Evolutionary conservation across 1,139 yeast genomes (phyloP).

Genomic region (Lodderomyces metapsilosis): DNA sequence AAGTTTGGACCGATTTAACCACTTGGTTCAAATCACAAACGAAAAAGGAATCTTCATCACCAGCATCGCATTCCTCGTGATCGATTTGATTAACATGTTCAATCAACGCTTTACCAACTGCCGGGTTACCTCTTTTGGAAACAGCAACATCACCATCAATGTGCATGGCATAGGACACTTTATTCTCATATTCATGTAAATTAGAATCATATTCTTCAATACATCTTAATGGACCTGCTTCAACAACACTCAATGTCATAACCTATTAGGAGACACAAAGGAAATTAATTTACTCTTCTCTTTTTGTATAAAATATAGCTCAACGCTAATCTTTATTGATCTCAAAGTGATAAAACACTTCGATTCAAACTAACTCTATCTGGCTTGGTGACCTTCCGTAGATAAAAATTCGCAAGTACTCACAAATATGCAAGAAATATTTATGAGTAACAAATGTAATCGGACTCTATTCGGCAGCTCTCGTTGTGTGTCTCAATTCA

Average conservation of each 20-base stretch:
- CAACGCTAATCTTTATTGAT: not conserved
- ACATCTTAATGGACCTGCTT: constrained; percentile 1
- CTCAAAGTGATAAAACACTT: not conserved
- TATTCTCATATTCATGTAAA: not conserved
- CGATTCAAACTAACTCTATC: not conserved
- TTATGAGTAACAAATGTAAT: constrained; percentile 7
- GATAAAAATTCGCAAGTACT: not conserved
- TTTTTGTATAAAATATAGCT: too few relatives aligned
- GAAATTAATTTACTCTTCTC: too few relatives aligned
- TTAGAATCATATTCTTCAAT: constrained; percentile 1
- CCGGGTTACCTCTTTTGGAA: constrained; percentile 7
- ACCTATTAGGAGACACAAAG: constrained; percentile 5
- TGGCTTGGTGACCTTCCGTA: constrained; percentile 6
- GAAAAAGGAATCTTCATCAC: constrained; percentile 84
- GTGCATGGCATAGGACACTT: not conserved
- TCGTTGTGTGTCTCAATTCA: constrained; percentile 12
- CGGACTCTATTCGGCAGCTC: constrained; percentile 18
- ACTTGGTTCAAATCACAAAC: constrained; percentile 84
- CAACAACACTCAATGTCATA: constrained; percentile 5
- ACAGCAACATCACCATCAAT: not conserved
- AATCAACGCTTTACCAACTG: constrained; percentile 41
- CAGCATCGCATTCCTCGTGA: constrained; percentile 63
- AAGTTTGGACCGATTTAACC: constrained; percentile 54
- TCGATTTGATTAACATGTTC: constrained; percentile 49
- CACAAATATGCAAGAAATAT: constrained; percentile 1